phyloP scores from a whole-genome alignment of 1,284 basidiomycete genomes.

The Agaricales sp. region DNA sequence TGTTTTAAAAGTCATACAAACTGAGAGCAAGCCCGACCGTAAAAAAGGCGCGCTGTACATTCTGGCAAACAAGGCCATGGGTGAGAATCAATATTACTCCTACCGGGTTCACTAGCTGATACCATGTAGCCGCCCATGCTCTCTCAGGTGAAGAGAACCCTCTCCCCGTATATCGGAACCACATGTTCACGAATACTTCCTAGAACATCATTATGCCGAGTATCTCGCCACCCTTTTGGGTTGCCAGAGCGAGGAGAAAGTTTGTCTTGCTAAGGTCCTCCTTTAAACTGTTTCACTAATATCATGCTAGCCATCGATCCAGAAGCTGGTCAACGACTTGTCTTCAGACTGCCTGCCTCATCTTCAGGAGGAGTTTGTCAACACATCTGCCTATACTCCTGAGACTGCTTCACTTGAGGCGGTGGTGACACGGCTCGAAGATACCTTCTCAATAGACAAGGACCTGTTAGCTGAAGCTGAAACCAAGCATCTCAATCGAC shows the following conservation, averaged over 20 bases:
- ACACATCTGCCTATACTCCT: conserved; percentile 48
- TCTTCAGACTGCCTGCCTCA: conserved; percentile 57
- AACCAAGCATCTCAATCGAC: conserved; percentile 29
- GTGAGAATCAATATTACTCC: conserved; percentile 24
- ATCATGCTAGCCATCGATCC: conserved; percentile 70
- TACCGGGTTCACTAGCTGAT: conserved; percentile 3
- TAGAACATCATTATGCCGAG: conserved; percentile 57
- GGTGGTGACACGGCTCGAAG: conserved; percentile 34
- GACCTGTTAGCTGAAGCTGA: conserved; percentile 32
- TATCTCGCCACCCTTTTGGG: conserved; percentile 69
- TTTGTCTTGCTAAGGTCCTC: conserved; percentile 15
- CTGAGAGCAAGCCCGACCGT: conserved; percentile 80
- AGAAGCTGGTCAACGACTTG: conserved; percentile 73
- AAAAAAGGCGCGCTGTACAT: conserved; percentile 95
- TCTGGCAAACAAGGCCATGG: conserved; percentile 69
- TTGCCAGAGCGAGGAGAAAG: conserved; percentile 91
- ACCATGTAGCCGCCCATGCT: conserved; percentile 43
- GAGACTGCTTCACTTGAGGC: conserved; percentile 32
- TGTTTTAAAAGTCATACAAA: conserved; percentile 63
- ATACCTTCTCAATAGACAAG: conserved; percentile 40
- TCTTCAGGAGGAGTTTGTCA: conserved; percentile 51
- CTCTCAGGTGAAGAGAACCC: conserved; percentile 43
- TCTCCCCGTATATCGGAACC: conserved; percentile 1
- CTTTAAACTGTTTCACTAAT: conserved; percentile 6
- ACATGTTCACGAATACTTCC: conserved; percentile 9